A percentile compares a stretch with the other conserved stretches of the same genome.
Conservation (phyloP, 1,284 basidiomycete genomes). For the Cutaneotrichosporon dermatis region DNA sequence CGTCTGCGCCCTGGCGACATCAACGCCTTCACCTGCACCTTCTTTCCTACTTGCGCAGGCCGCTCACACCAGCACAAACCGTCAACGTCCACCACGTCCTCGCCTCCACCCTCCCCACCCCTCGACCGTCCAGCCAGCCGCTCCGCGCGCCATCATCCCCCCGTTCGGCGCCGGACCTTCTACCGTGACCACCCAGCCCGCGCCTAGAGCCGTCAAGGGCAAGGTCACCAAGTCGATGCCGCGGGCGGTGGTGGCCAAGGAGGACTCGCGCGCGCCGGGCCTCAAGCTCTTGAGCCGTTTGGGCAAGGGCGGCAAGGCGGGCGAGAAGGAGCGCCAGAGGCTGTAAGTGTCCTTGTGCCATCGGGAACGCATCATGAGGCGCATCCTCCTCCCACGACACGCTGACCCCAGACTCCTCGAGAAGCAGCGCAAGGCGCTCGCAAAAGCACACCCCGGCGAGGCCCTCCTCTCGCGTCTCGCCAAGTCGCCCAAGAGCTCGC, state of each 20-base stretch:
- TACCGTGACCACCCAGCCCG: not conserved
- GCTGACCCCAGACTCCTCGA: slow-evolving; percentile 31
- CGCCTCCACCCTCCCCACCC: slow-evolving; percentile 24
- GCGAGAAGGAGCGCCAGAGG: slow-evolving; percentile 30
- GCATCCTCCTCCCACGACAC: too few species aligned
- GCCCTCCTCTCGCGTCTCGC: slow-evolving; percentile 35
- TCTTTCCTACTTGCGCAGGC: too few species aligned
- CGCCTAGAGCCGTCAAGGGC: not conserved
- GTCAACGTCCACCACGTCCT: slow-evolving; percentile 42
- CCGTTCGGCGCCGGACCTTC: not conserved
- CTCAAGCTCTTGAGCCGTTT: slow-evolving; percentile 33
- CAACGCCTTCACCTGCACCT: too few species aligned
- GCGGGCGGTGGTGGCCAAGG: not conserved
- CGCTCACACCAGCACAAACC: slow-evolving; percentile 26
- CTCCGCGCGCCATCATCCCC: slow-evolving; percentile 10
- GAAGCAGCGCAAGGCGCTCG: slow-evolving; percentile 38
- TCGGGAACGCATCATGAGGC: too few species aligned
- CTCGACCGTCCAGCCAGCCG: slow-evolving; percentile 5
- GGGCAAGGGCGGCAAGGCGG: slow-evolving; percentile 26
- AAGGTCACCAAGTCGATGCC: slow-evolving; percentile 20
- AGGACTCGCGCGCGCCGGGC: slow-evolving; percentile 16
- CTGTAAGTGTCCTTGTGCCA: slow-evolving; percentile 24
- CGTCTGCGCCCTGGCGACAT: too few species aligned
- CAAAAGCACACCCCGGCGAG: slow-evolving; percentile 23
- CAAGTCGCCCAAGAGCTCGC: slow-evolving; percentile 24